Base-by-base conservation (phyloP, 2,329 filamentous ascomycete species). In the Akanthomyces muscarius region DNA sequence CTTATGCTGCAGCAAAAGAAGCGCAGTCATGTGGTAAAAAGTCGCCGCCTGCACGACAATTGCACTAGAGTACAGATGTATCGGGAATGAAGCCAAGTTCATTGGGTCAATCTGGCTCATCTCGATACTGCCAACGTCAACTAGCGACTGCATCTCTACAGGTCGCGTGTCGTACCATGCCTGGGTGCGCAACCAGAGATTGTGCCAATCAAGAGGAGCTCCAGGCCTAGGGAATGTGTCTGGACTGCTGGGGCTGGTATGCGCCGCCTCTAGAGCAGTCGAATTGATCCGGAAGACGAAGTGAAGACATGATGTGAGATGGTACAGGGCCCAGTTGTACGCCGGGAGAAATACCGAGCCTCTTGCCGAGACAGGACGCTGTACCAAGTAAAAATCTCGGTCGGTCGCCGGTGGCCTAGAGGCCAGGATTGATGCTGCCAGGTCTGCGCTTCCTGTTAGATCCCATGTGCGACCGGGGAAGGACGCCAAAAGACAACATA, bases 121-220 rank as follows among this genome's bases (percentile, higher is more conserved):
- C n/a, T 68, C 67, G 28, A 68, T 61, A 36, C 63, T 68, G 45
- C 65, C 65, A 13, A 68, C 62, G 21, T 68, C 67, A 2, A 68
- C 42, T 4, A 67, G 64, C 1, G 66, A 65, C 33, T 64, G 66
- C 56, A 68, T 63, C 7, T 64, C 52, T 2, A 66, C 33, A 0
- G 67, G 63, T 3, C 66, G 63, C 5, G 42, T 55, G 4, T 65
- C 65, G 23, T 65, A 67, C 67, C 67, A 68, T 16, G 62, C 38
- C 30, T 68, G 67, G 28, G 61, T 66, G 42, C 61, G 61, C 16
- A 61, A 57, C 66, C 65, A 68, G 21, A 68, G 44, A 4, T 58
- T 56, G 7, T 64, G 64, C 67, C 67, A 68, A 6, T 60, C 53
- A 1, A 61, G 41, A 16, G 64, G 21, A 52, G 38, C n/a, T 50